Conservation (phyloP, 225 moss, liverwort and hornwort species). For the Pseudoscleropodium purum region DNA sequence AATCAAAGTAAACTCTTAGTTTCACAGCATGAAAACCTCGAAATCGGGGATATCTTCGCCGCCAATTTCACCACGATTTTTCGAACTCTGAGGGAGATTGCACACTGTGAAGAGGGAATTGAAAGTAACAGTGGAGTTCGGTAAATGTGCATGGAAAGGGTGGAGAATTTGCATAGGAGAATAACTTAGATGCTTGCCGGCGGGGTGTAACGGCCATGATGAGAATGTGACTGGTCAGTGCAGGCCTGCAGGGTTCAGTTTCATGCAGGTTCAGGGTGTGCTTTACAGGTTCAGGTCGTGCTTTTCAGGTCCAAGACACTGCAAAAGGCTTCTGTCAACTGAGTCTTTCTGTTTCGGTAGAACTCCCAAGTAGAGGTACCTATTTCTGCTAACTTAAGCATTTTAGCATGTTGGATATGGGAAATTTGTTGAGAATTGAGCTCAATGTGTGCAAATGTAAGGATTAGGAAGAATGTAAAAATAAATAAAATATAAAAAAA, state of each 20-base stretch:
- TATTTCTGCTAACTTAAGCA: no score
- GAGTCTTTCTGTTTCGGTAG: neutral
- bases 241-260: neutral
- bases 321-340: neutral
- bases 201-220: neutral
- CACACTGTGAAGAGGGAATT: neutral
- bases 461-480: no score
- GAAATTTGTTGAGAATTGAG: no score
- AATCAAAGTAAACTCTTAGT: neutral
- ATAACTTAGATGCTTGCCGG: neutral
- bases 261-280: neutral
- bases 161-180: neutral
- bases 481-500: no score
- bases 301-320: neutral
- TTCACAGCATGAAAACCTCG: neutral
- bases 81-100: neutral
- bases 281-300: neutral
- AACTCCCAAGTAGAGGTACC: no score
- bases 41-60: no score
- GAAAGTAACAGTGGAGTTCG: neutral
- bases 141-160: neutral
- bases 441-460: no score
- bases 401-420: no score
- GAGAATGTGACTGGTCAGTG: neutral
- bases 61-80: neutral